Conservation (phyloP, 164 flowering plant species). For the Annona squamosa region DNA sequence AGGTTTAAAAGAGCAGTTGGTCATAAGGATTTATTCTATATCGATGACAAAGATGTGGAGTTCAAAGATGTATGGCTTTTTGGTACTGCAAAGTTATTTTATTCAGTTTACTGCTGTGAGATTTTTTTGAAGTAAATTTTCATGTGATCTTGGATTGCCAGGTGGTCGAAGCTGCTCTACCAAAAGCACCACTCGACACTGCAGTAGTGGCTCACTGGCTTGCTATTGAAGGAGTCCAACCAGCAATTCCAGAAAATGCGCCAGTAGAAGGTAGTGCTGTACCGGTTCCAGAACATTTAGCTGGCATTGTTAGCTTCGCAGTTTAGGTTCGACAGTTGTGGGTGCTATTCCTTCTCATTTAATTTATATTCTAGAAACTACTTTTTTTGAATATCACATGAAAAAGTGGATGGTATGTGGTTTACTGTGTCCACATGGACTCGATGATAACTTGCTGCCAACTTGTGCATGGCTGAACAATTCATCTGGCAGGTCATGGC, state of each 20-base stretch:
- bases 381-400: too few relatives aligned
- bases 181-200: constrained; percentile 91
- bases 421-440: too few relatives aligned
- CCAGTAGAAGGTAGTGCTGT: constrained; percentile 52
- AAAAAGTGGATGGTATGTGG: too few relatives aligned
- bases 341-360: too few relatives aligned
- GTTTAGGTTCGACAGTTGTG: too few relatives aligned
- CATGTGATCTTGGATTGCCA: constrained; percentile 17
- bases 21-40: constrained; percentile 75
- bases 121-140: background rate
- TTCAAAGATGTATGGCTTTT: constrained; percentile 65
- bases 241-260: constrained; percentile 96
- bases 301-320: too few relatives aligned
- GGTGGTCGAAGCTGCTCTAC: constrained; percentile 94
- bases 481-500: too few relatives aligned
- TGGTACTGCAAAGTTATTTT: background rate
- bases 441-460: too few relatives aligned
- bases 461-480: too few relatives aligned
- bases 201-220: constrained; percentile 82
- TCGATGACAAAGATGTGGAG: constrained; percentile 87
- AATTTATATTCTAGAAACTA: too few relatives aligned
- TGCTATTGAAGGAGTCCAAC: constrained; percentile 97
- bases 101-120: constrained; percentile 2
- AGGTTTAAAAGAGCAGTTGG: constrained; percentile 82
- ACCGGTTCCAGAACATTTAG: constrained; percentile 1